Base-by-base conservation (phyloP, 2,329 filamentous ascomycete genomes). In the Cladosporium phlei region DNA sequence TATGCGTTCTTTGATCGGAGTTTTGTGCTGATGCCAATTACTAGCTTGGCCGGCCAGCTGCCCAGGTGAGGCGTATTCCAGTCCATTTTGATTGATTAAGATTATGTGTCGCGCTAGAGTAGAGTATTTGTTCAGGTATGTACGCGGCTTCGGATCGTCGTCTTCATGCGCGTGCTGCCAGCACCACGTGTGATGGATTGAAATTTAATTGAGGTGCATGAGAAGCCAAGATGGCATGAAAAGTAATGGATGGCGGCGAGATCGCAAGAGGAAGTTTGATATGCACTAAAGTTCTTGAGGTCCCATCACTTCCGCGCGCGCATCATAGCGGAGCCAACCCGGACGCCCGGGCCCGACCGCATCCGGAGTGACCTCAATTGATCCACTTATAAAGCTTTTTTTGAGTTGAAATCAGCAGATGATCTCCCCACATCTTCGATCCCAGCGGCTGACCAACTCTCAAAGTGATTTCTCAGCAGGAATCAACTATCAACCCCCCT, bases 1-100 rank as follows among this genome's bases (percentile, higher is more conserved):
- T 60, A 61, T 1, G 51, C 34, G 24, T 60, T 62, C 28, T 61
- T 56, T 12, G 57, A 59, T 16, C 60, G 55, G 12, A 64, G 44
- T n/a, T 48, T 57, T 22, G 52, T 53, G 25, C 56, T 54, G 12
- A 62, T 46, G n/a, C 51, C 45, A 16, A 56, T 39, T 9, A 62
- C 60, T 14, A 64, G 52, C 39, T 53, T 58, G 6, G 57, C 51
- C 6, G 55, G 55, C 57, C 60, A 63, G 20, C 48, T 54, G 34
- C 55, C 57, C 27, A 56, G 49, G 32, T 61, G 51, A 22, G 59
- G 52, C n/a, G 54, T 40, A 28, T 48, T 54, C 45, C 51, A 55
- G 35, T 62, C 59, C 60, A 63, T 62, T 33, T 29, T 43, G 22
- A 20, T 34, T 12, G 37, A 20, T 29, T 10, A 19, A 2, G 4